Base-by-base conservation (phyloP, 2,329 filamentous ascomycete genomes). In the Biscogniauxia mediterranea region DNA sequence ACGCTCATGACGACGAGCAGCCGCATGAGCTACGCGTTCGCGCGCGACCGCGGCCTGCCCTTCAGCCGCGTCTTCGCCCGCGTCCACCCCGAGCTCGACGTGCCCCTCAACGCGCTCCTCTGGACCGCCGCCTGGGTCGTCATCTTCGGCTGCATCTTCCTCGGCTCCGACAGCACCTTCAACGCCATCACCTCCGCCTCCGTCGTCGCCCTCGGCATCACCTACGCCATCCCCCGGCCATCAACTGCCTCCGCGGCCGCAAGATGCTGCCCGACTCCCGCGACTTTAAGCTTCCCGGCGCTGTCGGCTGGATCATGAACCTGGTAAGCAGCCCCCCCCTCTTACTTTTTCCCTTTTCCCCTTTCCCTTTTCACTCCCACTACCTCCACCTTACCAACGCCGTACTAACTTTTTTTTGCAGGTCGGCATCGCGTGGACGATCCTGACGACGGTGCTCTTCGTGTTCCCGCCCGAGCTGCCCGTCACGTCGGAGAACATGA, bases 221-320 rank as follows among this genome's bases (percentile, higher is more conserved):
- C 88, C 2, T 93, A 93, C 67, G 90, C 84, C 5, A 90, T 93
- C 49, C 91, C 90, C 85, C 91, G 54, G 80, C 83, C 0, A 86
- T 93, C 66, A 91, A 92, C 67, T 83, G 86, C 60, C 72, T 90
- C 1, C 84, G 87, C 1, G 88, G 89, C 7, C 83, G 89, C 7
- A 85, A 80, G 55, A 86, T 86, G 78, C 76, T 92, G 6, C 89
- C 89, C 0, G 80, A 83, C 54, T 76, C 76, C 1, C 78, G 87
- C 50, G 70, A 82, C 0, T 90, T 90, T 70, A 79, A 79, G 23
- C 75, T 90, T 3, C 80, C 84, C 0, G 78, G 74, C 23, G 71
- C 74, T 28, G 60, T 88, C 38, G 87, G 82, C 20, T 90, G 87
- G 87, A 74, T 80, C 23, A 79, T 83, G 23, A 90, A 90, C 69